These are phyloP conservation scores for Pulveroboletus sp. DNA, from an alignment of 768 basidiomycete genomes.

Conservation along the genomic window DNA sequence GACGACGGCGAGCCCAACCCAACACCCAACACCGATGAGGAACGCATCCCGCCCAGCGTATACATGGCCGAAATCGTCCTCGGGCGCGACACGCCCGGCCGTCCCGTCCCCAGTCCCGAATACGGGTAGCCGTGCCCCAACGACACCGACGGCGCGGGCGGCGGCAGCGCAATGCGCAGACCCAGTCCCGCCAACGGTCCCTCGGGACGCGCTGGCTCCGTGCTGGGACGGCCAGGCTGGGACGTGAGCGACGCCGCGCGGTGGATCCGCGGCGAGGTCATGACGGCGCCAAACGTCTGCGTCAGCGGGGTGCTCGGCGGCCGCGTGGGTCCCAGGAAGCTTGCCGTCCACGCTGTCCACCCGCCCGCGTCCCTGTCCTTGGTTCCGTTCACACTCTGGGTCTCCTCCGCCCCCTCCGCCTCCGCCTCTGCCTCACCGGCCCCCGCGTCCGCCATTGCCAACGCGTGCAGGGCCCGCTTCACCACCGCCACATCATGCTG, in stretches of 20 bases:
- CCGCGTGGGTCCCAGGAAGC: constrained; percentile 43
- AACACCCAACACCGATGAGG: constrained; percentile 30
- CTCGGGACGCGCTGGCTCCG: constrained; percentile 3
- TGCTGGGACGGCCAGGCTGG: constrained; percentile 16
- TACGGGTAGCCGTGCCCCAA: too few relatives aligned
- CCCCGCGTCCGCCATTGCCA: constrained; percentile 3
- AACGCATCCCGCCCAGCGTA: constrained; percentile 55
- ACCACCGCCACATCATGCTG: constrained; percentile 74
- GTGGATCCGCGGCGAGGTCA: constrained; percentile 62
- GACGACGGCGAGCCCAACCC: constrained; percentile 17
- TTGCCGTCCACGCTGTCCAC: constrained; percentile 55
- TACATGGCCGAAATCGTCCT: constrained; percentile 63
- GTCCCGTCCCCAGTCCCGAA: too few relatives aligned
- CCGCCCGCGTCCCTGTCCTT: constrained; percentile 6
- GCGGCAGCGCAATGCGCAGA: constrained; percentile 61
- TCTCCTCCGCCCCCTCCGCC: background rate
- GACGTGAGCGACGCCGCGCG: constrained; percentile 44
- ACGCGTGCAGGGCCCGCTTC: constrained; percentile 57
- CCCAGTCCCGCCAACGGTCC: constrained; percentile 44
- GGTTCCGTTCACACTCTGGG: background rate
- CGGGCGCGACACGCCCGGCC: too few relatives aligned
- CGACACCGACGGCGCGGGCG: too few relatives aligned
- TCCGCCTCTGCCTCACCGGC: too few relatives aligned
- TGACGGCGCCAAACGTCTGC: constrained; percentile 70
- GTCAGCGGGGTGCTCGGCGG: constrained; percentile 40